A percentile compares a stretch with the other conserved stretches of the same genome.
Conservation (phyloP, 306 rosid species). For the Medicago arabica region DNA sequence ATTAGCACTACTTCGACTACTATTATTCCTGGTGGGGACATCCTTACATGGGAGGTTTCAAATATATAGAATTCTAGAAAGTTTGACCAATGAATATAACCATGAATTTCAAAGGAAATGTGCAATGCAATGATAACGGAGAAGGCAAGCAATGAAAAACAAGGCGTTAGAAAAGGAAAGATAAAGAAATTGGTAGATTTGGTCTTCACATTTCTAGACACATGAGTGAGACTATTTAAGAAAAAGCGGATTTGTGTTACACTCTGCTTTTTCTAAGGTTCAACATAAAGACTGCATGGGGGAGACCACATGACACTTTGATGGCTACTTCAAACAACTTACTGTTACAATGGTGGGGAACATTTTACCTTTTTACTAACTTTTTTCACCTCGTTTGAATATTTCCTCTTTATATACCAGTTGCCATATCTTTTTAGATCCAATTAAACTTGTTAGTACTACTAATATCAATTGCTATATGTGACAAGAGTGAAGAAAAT, state of each 20-base stretch:
- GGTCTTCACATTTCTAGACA: slow-evolving; percentile 52
- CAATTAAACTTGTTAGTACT: background rate
- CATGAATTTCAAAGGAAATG: slow-evolving; percentile 3
- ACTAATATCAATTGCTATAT: slow-evolving; percentile 16
- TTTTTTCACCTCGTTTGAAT: slow-evolving; percentile 42
- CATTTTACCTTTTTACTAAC: slow-evolving; percentile 46
- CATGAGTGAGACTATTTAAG: slow-evolving; percentile 31
- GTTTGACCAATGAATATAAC: slow-evolving; percentile 52
- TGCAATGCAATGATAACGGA: slow-evolving; percentile 47
- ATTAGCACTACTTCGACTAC: no score
- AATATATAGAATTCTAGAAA: background rate
- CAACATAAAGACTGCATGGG: slow-evolving; percentile 42
- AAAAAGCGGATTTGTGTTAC: slow-evolving; percentile 51
- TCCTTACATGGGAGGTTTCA: no score
- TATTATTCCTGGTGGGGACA: no score
- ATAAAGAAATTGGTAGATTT: slow-evolving; percentile 33
- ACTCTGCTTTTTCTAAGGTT: slow-evolving; percentile 42
- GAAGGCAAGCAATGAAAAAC: slow-evolving; percentile 44
- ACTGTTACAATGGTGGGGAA: slow-evolving; percentile 72
- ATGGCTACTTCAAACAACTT: slow-evolving; percentile 54
- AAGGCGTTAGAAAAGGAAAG: slow-evolving; percentile 35
- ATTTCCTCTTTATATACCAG: slow-evolving; percentile 24
- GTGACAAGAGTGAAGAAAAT: slow-evolving; percentile 12
- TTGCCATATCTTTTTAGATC: slow-evolving; percentile 49
- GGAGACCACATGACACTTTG: slow-evolving; percentile 59